phyloP scores from a whole-genome alignment of 805 yeast species.

The Saccharomyces kudriavzevii region DNA sequence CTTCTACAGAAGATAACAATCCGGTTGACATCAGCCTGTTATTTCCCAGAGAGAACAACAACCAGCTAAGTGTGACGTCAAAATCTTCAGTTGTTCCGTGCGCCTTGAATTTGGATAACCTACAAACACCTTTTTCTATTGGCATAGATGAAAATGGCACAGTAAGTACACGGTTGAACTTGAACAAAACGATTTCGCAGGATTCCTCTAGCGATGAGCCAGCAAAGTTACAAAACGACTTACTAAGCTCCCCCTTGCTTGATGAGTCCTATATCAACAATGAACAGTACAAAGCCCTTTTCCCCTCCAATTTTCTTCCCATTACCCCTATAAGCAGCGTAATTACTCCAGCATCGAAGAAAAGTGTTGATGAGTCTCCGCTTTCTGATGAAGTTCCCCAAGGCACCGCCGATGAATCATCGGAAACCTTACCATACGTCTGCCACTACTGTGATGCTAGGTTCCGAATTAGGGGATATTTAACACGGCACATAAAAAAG shows the following conservation, averaged over 20 bases:
- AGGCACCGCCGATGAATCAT: not conserved
- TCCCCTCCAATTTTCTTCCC: not conserved
- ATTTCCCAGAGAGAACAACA: not conserved
- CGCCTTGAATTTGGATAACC: not conserved
- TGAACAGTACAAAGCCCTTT: not conserved
- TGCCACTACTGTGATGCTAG: slow-evolving; percentile 75
- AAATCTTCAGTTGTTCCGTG: not conserved
- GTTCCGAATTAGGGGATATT: slow-evolving; percentile 77
- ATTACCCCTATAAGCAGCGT: not conserved
- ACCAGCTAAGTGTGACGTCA: not conserved
- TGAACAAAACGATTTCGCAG: not conserved
- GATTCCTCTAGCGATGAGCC: not conserved
- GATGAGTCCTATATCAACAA: not conserved
- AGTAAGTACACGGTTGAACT: not conserved
- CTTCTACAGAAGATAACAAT: not conserved
- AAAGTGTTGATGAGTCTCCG: not conserved
- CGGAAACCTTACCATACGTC: slow-evolving; percentile 9
- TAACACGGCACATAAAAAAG: slow-evolving; percentile 86
- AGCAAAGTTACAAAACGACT: not conserved
- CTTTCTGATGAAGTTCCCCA: not conserved
- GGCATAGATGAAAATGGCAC: not conserved
- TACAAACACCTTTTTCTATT: not conserved
- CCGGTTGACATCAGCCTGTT: not conserved
- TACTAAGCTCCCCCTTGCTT: not conserved
- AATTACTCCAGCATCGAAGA: not conserved